Conservation (phyloP, 78 protist species). For the Dictyostelium brefeldianum region DNA sequence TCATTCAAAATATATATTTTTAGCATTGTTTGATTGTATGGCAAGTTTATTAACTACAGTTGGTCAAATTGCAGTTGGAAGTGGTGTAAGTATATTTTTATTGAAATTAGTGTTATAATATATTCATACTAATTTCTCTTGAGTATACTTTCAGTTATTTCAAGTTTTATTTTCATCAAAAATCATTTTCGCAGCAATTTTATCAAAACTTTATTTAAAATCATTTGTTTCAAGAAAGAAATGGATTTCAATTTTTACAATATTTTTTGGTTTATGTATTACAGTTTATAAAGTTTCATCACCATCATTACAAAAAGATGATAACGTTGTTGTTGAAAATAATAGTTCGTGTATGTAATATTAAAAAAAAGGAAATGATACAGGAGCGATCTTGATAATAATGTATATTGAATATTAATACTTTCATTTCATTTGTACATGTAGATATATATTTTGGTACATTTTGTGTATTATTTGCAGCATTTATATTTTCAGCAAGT, state of each 20-base stretch:
- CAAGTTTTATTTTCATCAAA: conserved; percentile 77
- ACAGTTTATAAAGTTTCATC: conserved; percentile 38
- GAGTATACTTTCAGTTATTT: conserved; percentile 3
- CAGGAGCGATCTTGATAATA: too few species aligned
- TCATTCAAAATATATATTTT: neutral
- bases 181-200: conserved; percentile 57
- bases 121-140: neutral
- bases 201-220: conserved; percentile 20
- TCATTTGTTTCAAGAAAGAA: neutral
- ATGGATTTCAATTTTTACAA: conserved; percentile 31
- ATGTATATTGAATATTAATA: too few species aligned
- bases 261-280: conserved; percentile 47
- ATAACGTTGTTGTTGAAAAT: neutral
- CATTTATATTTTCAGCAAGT: conserved; percentile 63
- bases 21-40: conserved; percentile 31
- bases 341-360: neutral
- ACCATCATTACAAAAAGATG: neutral
- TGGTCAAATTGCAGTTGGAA: conserved; percentile 69
- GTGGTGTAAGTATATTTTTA: conserved; percentile 50
- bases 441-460: conserved; percentile 17
- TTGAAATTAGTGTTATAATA: neutral
- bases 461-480: conserved; percentile 37
- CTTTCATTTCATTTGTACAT: too few species aligned
- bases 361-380: too few species aligned
- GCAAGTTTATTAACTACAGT: conserved; percentile 60